These are phyloP conservation scores for Globisporangium ultimum DNA, from an alignment of 352 stramenopile species.

Conservation along the genomic window DNA sequence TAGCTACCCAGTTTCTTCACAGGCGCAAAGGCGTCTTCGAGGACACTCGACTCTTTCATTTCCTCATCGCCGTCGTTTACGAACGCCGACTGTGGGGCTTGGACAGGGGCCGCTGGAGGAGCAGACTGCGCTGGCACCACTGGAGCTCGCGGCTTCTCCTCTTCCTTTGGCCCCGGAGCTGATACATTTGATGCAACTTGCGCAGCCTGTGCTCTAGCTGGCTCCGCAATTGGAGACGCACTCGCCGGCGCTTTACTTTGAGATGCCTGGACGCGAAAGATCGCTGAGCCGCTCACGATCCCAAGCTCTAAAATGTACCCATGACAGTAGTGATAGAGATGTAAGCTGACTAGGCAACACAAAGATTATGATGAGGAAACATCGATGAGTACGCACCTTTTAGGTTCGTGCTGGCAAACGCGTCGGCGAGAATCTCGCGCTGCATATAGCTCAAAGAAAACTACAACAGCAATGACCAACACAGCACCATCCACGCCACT, in stretches of 20 bases:
- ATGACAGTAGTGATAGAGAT: neutral
- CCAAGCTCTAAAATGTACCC: conserved; percentile 52
- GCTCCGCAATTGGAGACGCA: neutral
- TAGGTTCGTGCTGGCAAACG: conserved; percentile 59
- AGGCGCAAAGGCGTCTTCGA: neutral
- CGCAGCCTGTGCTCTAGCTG: neutral
- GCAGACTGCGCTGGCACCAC: neutral
- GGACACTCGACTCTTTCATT: conserved; percentile 31
- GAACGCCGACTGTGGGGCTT: neutral
- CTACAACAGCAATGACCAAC: conserved; percentile 18
- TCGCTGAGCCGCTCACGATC: conserved; percentile 76
- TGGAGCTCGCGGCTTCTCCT: neutral
- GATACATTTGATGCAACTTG: neutral
- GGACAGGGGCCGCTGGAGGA: neutral
- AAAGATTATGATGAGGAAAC: neutral
- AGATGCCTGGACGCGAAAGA: conserved; percentile 67
- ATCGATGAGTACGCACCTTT: conserved; percentile 33
- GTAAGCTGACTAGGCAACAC: conserved; percentile 1
- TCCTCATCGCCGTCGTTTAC: conserved; percentile 33
- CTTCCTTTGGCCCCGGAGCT: neutral
- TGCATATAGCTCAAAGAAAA: conserved; percentile 83
- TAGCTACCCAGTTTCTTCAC: conserved; percentile 35
- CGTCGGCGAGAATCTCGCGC: conserved; percentile 47
- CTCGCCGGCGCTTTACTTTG: neutral
- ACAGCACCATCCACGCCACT: neutral